Base-by-base conservation (phyloP, 2,329 filamentous ascomycete species). In the Ophiocordyceps polyrhachis-furcata region DNA sequence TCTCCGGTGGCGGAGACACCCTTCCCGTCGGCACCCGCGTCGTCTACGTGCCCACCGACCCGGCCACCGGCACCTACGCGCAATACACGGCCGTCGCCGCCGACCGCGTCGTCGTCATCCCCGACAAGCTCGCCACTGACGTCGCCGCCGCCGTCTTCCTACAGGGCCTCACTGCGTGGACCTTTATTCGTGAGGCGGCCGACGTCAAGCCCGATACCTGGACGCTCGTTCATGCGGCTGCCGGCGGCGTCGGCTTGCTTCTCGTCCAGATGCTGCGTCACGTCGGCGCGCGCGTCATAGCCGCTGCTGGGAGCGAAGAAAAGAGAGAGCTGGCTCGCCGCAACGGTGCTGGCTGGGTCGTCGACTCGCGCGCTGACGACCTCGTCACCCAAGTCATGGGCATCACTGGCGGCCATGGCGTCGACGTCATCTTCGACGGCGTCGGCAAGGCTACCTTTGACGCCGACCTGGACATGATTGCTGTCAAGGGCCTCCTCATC, bases 371-470 rank as follows among this genome's bases (percentile, higher is more conserved):
- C 37, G 41, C 50, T 17, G 76, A 79, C 42, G 68, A 72, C 49
- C 65, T 81, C 21, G 72, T 73, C 46, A 62, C 59, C 35, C 68
- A 73, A 56, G 78, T 85, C 6, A 66, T 71, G 53, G 71, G 82
- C 57, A 76, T 84, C 43, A 94, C 86, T 0, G 73, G 68, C 2
- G 81, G 81, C 0, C 65, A 76, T 48, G 88, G 88, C 8, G 79
- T 81, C 2, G 73, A 76, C 50, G 85, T 80, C 11, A 81, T 93
- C 25, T 93, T 86, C 57, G 87, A 94, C 58, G 83, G 83, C 6
- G 84, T 94, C 3, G 88, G 87, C 13, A 85, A 85, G 65, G 71
- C 72, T 43, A 94, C 88, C 0, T 93, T 91, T 63, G 84, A 94
- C 52, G 69, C 74, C 19, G 81, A 80, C 54, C 59, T 94, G 50